Conservation (phyloP, 495 filamentous ascomycete genomes). For the Sordaria brevicollis region DNA sequence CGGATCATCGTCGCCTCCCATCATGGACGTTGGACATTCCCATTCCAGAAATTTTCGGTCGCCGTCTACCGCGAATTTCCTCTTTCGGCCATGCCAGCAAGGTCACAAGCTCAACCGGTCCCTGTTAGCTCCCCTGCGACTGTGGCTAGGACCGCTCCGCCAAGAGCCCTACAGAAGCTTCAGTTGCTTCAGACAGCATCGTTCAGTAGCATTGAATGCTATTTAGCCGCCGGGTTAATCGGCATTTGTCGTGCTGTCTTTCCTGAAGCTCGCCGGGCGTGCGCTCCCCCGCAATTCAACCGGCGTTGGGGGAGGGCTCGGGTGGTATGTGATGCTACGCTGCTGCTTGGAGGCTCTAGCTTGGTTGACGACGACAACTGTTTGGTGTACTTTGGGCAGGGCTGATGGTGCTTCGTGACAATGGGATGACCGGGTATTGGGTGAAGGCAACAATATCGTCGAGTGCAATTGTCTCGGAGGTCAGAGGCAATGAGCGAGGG, state of each 20-base stretch:
- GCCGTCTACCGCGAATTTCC: not conserved
- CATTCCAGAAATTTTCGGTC: not conserved
- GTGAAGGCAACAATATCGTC: not conserved
- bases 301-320: not conserved
- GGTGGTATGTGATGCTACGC: not conserved
- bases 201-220: conserved; percentile 1
- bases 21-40: not conserved
- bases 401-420: not conserved
- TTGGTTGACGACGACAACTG: not conserved
- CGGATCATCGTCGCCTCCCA: not conserved
- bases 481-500: not conserved
- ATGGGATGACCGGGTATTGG: not conserved
- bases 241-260: conserved; percentile 7
- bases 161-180: not conserved
- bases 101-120: not conserved
- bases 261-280: not conserved
- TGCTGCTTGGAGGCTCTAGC: not conserved
- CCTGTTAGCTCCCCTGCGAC: not conserved
- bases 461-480: not conserved
- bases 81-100: not conserved
- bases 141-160: not conserved
- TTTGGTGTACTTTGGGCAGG: not conserved
- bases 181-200: too few species aligned
- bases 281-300: not conserved
- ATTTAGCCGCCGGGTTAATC: conserved; percentile 16